A percentile compares a stretch with the other conserved stretches of the same genome.
Conservation (phyloP, 1,284 basidiomycete genomes). For the Sphaerobolus stellatus region DNA sequence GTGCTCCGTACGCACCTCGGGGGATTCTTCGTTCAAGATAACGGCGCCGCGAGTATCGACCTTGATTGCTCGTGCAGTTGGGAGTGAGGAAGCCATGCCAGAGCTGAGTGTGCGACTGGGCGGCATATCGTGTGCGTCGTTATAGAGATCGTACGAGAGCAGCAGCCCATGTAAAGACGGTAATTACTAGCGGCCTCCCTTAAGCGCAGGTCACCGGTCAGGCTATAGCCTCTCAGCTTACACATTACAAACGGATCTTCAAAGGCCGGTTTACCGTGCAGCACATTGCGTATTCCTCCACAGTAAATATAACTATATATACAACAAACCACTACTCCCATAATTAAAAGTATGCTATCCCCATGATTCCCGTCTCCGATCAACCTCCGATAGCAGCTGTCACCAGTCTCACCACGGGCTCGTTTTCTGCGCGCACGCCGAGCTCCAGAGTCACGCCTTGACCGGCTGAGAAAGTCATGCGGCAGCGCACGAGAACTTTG, state of each 20-base stretch:
- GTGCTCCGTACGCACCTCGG: conserved; percentile 63
- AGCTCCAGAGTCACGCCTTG: conserved; percentile 96
- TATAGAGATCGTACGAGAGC: no score
- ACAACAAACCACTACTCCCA: no score
- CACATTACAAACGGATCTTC: no score
- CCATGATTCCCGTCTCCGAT: no score
- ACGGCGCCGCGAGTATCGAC: conserved; percentile 87
- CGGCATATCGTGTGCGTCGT: conserved; percentile 1
- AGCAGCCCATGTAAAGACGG: no score
- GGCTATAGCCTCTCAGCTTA: no score
- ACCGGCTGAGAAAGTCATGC: conserved; percentile 92
- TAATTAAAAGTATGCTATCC: no score
- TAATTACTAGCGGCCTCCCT: no score
- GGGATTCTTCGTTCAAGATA: conserved; percentile 87
- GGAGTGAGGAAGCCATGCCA: conserved; percentile 46
- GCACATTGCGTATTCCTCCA: no score
- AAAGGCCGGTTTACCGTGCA: no score
- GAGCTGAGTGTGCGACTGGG: neutral
- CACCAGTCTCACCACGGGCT: conserved; percentile 83
- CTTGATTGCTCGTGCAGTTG: conserved; percentile 73
- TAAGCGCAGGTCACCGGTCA: no score
- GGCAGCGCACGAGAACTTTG: conserved; percentile 88
- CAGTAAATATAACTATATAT: no score
- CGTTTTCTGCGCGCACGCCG: conserved; percentile 88
- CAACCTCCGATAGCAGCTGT: conserved; percentile 86